These are phyloP conservation scores for Cocos nucifera DNA, from an alignment of 176 grass and related monocot species.

Conservation along the genomic window DNA sequence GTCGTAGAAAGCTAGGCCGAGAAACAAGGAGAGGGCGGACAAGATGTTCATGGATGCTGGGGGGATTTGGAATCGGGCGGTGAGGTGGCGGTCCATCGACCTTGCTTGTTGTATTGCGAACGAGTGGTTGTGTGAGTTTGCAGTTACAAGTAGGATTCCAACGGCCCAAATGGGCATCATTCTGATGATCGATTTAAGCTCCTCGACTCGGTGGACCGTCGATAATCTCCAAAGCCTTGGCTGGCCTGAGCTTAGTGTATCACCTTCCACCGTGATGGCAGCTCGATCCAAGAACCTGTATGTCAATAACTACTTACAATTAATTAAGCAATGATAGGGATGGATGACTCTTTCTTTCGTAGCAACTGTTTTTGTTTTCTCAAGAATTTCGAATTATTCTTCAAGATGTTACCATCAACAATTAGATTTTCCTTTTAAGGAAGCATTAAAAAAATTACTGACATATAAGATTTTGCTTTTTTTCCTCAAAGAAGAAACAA, in stretches of 20 bases:
- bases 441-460: too few species aligned
- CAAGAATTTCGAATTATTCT: too few species aligned
- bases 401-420: too few species aligned
- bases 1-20: conserved; percentile 57
- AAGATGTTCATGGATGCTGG: conserved; percentile 58
- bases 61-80: conserved; percentile 48
- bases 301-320: too few species aligned
- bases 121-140: conserved; percentile 57
- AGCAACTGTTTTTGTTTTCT: too few species aligned
- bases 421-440: too few species aligned
- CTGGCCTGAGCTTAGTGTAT: conserved; percentile 42
- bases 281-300: conserved; percentile 15
- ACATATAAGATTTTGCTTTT: too few species aligned
- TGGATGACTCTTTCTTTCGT: too few species aligned
- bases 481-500: too few species aligned
- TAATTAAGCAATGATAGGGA: too few species aligned
- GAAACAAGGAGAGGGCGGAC: conserved; percentile 38
- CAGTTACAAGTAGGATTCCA: conserved; percentile 51
- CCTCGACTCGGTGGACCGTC: conserved; percentile 82
- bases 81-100: conserved; percentile 64
- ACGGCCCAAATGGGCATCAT: conserved; percentile 75
- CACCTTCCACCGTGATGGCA: conserved; percentile 20
- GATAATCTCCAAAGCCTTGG: conserved; percentile 56
- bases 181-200: conserved; percentile 74
- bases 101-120: conserved; percentile 61